Percentiles rank a stretch among this genome's conserved stretches.
Conservation (phyloP, 352 stramenopile genomes). For the Phytopythium delawarense region DNA sequence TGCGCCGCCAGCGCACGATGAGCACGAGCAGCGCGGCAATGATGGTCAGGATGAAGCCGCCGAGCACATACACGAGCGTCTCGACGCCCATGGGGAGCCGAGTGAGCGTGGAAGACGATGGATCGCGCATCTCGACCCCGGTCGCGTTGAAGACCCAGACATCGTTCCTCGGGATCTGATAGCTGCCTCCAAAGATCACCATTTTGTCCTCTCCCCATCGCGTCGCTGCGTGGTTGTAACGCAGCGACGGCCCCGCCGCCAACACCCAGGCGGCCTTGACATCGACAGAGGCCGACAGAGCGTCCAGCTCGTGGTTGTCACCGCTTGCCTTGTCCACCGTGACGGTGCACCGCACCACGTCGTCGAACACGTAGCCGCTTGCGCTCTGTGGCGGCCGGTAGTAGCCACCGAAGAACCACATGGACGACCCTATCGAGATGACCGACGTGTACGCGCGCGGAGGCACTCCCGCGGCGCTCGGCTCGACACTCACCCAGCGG, state of each 20-base stretch:
- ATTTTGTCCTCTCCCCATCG: constrained; percentile 48
- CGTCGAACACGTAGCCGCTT: constrained; percentile 71
- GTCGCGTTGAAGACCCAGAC: constrained; percentile 59
- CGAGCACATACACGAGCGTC: constrained; percentile 73
- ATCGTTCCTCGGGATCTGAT: constrained; percentile 61
- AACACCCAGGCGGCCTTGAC: constrained; percentile 19
- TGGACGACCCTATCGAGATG: constrained; percentile 35
- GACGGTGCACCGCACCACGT: constrained; percentile 42
- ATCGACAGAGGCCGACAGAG: constrained; percentile 18
- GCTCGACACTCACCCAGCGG: constrained; percentile 29
- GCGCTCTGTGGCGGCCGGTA: constrained; percentile 45
- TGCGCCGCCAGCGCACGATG: constrained; percentile 58
- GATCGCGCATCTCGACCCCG: constrained; percentile 13
- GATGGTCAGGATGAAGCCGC: constrained; percentile 61
- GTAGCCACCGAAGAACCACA: constrained; percentile 79
- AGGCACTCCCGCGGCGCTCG: constrained; percentile 8
- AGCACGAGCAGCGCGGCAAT: constrained; percentile 51
- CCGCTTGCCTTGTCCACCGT: constrained; percentile 16
- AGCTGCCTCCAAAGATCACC: constrained; percentile 69
- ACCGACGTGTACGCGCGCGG: constrained; percentile 64
- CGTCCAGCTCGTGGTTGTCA: constrained; percentile 1
- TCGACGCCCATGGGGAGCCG: constrained; percentile 43
- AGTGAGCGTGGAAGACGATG: not conserved
- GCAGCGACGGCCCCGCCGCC: constrained; percentile 30
- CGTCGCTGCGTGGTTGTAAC: constrained; percentile 61